Evolutionary conservation across 2,329 filamentous ascomycete species (phyloP), one percentile per base, ranked within the genome.

Genomic region (Apiospora arundinis): DNA sequence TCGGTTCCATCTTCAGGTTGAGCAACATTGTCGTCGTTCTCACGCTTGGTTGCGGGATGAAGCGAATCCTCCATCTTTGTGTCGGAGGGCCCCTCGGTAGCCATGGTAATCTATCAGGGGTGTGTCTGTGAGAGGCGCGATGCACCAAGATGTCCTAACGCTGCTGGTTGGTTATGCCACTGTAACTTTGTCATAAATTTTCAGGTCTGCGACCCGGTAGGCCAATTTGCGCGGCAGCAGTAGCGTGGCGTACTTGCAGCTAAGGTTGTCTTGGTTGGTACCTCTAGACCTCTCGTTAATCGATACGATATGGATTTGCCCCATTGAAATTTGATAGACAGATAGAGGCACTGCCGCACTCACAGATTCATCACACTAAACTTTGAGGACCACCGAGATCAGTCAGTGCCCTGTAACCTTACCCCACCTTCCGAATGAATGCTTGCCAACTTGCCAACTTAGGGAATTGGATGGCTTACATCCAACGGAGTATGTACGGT

Each of bases 1-100:
- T 81, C 80, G 16, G 78, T 72, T 68, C 77, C 79, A 68, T 81
- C 79, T 63, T 73, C 72, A 28, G 73, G 72, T 72, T 78, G 75
- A 77, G 72, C 75, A 78, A 69, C 68, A 8, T 69, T 70, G 42
- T 70, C 69, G 67, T 73, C 72, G 66, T 69, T 66, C 56, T 46
- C 69, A 69, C 14, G 73, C 73, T 37, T 69, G 45, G 32, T 63
- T 21, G 56, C 56, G 1, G 74, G 63, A 14, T 73, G 32, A 48
- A 67, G 21, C 23, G 14, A 42, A 21, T 67, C 40, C 37, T 40
- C 40, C 65, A 67, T 46, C 40, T 45, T 37, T n/a, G 45, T 25
- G 65, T 69, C 45, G 21, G 67, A 46, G 67, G 67, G 46, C 4
- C 28, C 46, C 45, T 69, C 37, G 46, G 42, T 44, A 49, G 67